These are phyloP conservation scores for Dujonia santamariae DNA, from an alignment of 1,139 yeast genomes.

Conservation along the genomic window DNA sequence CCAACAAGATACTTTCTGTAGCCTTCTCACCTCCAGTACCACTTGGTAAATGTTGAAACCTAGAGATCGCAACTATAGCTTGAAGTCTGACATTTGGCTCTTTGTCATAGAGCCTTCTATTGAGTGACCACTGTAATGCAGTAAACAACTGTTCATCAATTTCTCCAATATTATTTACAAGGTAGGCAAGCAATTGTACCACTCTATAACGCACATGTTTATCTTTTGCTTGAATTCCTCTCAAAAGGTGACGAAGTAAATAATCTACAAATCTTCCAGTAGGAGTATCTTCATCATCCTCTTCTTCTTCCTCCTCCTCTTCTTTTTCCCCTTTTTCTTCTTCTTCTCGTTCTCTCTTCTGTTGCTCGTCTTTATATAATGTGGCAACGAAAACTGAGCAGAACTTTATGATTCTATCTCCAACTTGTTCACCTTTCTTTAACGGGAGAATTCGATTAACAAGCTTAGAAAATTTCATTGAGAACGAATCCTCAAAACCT, in stretches of 20 bases:
- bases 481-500: slow-evolving; percentile 56
- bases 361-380: slow-evolving; percentile 37
- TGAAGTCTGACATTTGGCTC: slow-evolving; percentile 78
- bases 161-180: slow-evolving; percentile 72
- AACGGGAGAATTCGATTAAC: slow-evolving; percentile 64
- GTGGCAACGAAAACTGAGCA: slow-evolving; percentile 62
- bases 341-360: slow-evolving; percentile 13
- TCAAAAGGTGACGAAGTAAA: slow-evolving; percentile 61
- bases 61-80: slow-evolving; percentile 76
- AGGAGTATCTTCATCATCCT: slow-evolving; percentile 34
- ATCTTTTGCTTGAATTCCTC: slow-evolving; percentile 77
- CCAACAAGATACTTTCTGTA: slow-evolving; percentile 49
- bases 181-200: slow-evolving; percentile 71
- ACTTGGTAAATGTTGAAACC: slow-evolving; percentile 59
- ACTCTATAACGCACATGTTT: slow-evolving; percentile 77
- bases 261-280: slow-evolving; percentile 55
- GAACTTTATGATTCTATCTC: slow-evolving; percentile 76
- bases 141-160: slow-evolving; percentile 73
- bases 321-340: slow-evolving; percentile 15
- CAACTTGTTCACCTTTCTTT: slow-evolving; percentile 69
- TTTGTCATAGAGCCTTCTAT: slow-evolving; percentile 68
- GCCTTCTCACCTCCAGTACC: slow-evolving; percentile 45
- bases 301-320: slow-evolving; percentile 25
- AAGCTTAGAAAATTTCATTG: slow-evolving; percentile 54
- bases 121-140: slow-evolving; percentile 57